A percentile compares a stretch with the other conserved stretches of the same genome.
Evolutionary conservation across 176 grass and related monocot genomes (phyloP).

Genomic region (Musa troglodytarum): DNA sequence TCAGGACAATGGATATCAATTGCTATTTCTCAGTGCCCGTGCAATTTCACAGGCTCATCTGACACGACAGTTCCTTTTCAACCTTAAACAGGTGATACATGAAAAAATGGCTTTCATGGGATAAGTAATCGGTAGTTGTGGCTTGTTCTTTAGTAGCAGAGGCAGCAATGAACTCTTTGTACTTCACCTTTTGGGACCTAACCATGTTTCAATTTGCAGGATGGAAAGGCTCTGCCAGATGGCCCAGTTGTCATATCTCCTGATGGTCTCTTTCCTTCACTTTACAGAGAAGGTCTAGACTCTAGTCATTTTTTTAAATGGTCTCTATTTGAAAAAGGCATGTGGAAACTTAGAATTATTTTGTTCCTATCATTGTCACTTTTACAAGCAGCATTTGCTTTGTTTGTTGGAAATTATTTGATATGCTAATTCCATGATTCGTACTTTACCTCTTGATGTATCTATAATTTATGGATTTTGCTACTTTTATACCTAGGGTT

Average conservation of each 20-base stretch:
- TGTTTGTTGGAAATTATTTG: not conserved
- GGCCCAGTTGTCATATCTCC: slow-evolving; percentile 98
- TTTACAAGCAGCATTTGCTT: not conserved
- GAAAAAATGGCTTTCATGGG: slow-evolving; percentile 1
- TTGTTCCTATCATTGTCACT: not conserved
- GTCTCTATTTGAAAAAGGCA: not conserved
- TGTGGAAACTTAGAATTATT: not conserved
- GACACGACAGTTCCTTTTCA: slow-evolving; percentile 83
- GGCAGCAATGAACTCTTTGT: no score
- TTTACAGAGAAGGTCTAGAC: slow-evolving; percentile 88
- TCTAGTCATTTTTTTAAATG: not conserved
- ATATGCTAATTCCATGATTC: not conserved
- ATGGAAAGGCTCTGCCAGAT: slow-evolving; percentile 84
- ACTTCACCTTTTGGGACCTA: not conserved
- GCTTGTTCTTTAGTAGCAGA: not conserved
- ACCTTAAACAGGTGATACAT: slow-evolving; percentile 70
- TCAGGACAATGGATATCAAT: slow-evolving; percentile 95
- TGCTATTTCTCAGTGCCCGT: slow-evolving; percentile 84
- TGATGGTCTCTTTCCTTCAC: slow-evolving; percentile 92
- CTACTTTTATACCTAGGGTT: not conserved
- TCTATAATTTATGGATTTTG: not conserved
- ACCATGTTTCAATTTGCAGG: slow-evolving; percentile 48
- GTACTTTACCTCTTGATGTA: not conserved
- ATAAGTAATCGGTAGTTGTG: not conserved
- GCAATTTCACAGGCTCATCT: slow-evolving; percentile 95